Evolutionary conservation across 169 alveolate genomes (phyloP), one percentile per base, ranked within the genome.

Genomic region (Plasmodium yoelii): DNA sequence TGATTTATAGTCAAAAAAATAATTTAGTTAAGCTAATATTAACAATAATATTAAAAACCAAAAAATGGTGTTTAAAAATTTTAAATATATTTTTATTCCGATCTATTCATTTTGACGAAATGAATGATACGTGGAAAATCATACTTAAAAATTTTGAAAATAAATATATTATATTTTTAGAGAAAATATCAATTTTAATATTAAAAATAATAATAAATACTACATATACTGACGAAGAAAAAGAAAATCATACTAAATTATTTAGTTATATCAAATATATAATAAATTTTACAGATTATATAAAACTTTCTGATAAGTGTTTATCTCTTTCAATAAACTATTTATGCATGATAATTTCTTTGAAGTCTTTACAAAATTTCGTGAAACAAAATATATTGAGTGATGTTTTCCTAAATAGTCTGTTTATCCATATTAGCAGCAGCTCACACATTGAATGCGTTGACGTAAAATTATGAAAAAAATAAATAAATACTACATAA

Each of bases 31-130:
- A 24, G 63, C 24, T 77, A 51, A 49, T 63, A 42, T 51, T 77
- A 51, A 77, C 24, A 42, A 63, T 47, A 42, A 15, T 77, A 22
- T 57, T 77, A 69, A 77, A 77, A 22, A n/a, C 77, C 22, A 77
- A 77, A 39, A 77, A 77, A 26, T 77, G 88, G 88, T 77, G 80
- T 46, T 61, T 77, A 39, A 77, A 77, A 77, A 77, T 77, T 51
- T 77, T 77, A 65, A 77, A 77, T 57, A 6, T 77, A 19, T 77
- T 77, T 77, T 77, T 77, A 68, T 77, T 63, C 44, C 63, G 88
- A 49, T 77, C 88, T 13, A 47, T 77, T 77, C 56, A 77, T 44
- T 77, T 63, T 24, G 88, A 77, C 2, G 88, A 77, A 15, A 77
- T 77, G 88, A 77, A 77, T 57, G 77, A 61, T 22, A 77, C 88